phyloP scores from a whole-genome alignment of 371 early-diverging fungal genomes.

The Dichotomocladium elegans region DNA sequence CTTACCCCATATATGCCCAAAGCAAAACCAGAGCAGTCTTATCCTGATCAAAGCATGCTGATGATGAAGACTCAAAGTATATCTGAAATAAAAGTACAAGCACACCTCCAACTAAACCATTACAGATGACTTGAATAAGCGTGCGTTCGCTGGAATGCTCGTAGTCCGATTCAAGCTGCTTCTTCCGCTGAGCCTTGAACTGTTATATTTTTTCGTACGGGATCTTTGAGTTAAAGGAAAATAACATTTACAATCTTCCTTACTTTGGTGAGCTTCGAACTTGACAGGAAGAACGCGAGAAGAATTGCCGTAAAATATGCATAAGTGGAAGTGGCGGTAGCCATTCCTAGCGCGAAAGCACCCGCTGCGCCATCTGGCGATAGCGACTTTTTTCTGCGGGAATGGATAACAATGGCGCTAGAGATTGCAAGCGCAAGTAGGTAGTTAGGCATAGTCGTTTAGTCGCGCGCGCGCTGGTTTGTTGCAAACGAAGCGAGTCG shows the following conservation, averaged over 20 bases:
- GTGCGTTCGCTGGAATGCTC: slow-evolving; percentile 51
- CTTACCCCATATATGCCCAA: slow-evolving; percentile 59
- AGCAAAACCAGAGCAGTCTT: slow-evolving; percentile 31
- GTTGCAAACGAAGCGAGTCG: too few species aligned
- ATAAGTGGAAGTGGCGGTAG: slow-evolving; percentile 64
- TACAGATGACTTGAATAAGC: slow-evolving; percentile 77
- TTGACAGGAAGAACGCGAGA: slow-evolving; percentile 71
- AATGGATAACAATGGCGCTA: slow-evolving; percentile 45
- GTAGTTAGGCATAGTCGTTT: slow-evolving; percentile 24
- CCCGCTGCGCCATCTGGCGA: slow-evolving; percentile 68
- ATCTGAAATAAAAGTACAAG: slow-evolving; percentile 55
- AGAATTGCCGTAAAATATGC: slow-evolving; percentile 60
- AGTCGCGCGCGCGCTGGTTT: too few species aligned
- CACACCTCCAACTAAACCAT: slow-evolving; percentile 71
- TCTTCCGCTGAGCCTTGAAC: slow-evolving; percentile 68
- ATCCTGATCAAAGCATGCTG: slow-evolving; percentile 25
- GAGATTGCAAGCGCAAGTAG: slow-evolving; percentile 47
- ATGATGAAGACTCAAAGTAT: slow-evolving; percentile 30
- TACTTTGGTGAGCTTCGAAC: slow-evolving; percentile 76
- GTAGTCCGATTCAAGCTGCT: slow-evolving; percentile 61
- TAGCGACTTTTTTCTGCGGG: slow-evolving; percentile 66
- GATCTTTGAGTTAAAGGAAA: too few species aligned
- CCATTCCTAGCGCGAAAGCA: slow-evolving; percentile 70
- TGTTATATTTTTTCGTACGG: too few species aligned
- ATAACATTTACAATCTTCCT: too few species aligned